Percentiles rank a stretch among this genome's conserved stretches.
Evolutionary conservation across 164 flowering plant genomes (phyloP).

Genomic region (Chloranthus sessilifolius): DNA sequence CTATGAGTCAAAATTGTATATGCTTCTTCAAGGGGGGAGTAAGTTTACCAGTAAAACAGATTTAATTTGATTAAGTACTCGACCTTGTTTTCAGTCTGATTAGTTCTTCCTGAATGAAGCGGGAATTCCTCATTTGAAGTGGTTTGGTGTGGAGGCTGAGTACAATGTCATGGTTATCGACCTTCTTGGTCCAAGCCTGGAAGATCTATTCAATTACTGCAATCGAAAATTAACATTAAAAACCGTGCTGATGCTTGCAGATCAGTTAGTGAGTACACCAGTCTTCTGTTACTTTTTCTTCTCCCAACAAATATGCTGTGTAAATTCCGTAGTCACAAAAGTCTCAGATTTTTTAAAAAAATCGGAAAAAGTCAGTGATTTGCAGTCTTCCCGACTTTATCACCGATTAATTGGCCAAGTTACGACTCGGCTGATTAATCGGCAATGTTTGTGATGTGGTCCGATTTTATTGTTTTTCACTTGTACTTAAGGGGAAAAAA

Average conservation of each 20-base stretch:
- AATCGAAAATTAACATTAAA: conserved; percentile 56
- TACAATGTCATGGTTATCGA: conserved; percentile 58
- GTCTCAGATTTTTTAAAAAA: too few relatives aligned
- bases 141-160: conserved; percentile 63
- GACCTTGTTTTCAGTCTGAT: not conserved
- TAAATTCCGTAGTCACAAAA: too few relatives aligned
- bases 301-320: too few relatives aligned
- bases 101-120: conserved; percentile 27
- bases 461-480: too few relatives aligned
- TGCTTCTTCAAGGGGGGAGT: conserved; percentile 78
- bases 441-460: too few relatives aligned
- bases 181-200: conserved; percentile 67
- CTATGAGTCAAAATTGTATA: conserved; percentile 67
- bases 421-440: too few relatives aligned
- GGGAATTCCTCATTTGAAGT: conserved; percentile 58
- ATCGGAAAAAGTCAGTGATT: too few relatives aligned
- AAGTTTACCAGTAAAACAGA: conserved; percentile 19
- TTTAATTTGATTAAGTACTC: conserved; percentile 6
- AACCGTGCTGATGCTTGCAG: conserved; percentile 69
- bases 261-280: conserved; percentile 53
- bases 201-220: conserved; percentile 60
- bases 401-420: too few relatives aligned
- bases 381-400: too few relatives aligned
- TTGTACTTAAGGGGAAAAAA: too few relatives aligned
- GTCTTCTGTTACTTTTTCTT: not conserved